Base-by-base conservation (phyloP, 2,329 filamentous ascomycete genomes). In the Pseudocercospora ulei region DNA sequence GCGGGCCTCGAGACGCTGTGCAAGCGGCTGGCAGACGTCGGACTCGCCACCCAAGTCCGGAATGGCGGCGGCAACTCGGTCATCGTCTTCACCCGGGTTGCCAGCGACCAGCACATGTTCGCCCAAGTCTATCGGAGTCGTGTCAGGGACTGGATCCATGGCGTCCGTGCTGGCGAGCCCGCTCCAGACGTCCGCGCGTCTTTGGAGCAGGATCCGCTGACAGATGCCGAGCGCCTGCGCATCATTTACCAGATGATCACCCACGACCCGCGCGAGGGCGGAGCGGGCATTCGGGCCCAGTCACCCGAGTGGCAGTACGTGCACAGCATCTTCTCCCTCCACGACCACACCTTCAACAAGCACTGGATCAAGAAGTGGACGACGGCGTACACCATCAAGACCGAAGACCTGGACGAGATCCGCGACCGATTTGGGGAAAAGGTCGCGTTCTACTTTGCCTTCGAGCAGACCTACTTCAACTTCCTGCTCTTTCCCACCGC, bases 381-480 rank as follows among this genome's bases (percentile, higher is more conserved):
- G 24, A 65, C 62, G 4, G 60, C 64, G 22, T 70, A 64, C 47
- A 58, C 66, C 28, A 57, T 71, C 38, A 64, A 55, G 28, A 58
- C 62, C 5, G 65, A 70, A 28, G 67, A 71, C 39, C 51, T 71
- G 23, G 68, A 71, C 41, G 67, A 68, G 22, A 70, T 71, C 38
- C 56, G 68, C 9, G 63, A 70, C 41, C 58, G 66, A n/a, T 48
- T 71, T 26, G 68, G 68, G 30, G 67, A 68, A 49, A 70, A 69
- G 70, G 82, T 95, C 42, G 88, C 83, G 22, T 93, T 92, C 61
- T 96, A 96, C 66, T 96, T 94, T 60, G 85, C 87, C 24, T 96
- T 96, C 57, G 72, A 92, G 19, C 83, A 93, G 56, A 80, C 80
- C 20, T 96, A 96, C 63, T 92, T 93, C 57, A 71, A 76, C 42